Percentiles rank a stretch among this genome's conserved stretches.
Evolutionary conservation across 129 eudicot species (phyloP).

Genomic region (Artemisia annua): DNA sequence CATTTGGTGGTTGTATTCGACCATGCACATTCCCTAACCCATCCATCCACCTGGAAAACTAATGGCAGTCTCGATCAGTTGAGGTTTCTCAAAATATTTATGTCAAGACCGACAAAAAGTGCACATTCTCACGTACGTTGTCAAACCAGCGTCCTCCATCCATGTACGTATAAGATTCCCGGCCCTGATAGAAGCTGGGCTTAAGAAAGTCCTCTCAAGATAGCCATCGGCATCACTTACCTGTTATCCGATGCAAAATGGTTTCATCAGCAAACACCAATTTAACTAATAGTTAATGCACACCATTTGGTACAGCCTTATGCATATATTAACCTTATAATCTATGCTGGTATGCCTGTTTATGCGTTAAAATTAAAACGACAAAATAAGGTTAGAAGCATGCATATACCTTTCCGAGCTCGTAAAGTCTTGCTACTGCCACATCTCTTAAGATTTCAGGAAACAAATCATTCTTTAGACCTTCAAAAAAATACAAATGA

Average conservation of each 20-base stretch:
- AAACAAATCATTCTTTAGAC: constrained; percentile 41
- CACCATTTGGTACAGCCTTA: not conserved
- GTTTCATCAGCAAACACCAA: constrained; percentile 7
- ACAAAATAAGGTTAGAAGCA: not conserved
- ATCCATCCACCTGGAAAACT: constrained; percentile 85
- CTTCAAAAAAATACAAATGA: constrained; percentile 39
- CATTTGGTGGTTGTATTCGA: constrained; percentile 57
- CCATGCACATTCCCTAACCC: constrained; percentile 96
- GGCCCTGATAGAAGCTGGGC: constrained; percentile 87
- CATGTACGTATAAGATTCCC: constrained; percentile 71
- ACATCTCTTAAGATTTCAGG: constrained; percentile 72
- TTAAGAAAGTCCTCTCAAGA: constrained; percentile 92
- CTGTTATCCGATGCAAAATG: constrained; percentile 39
- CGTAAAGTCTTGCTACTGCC: constrained; percentile 73
- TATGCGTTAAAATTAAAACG: not conserved
- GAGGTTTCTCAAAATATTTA: constrained; percentile 9
- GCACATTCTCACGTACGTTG: constrained; percentile 57
- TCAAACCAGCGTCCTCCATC: constrained; percentile 98
- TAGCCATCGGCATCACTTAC: constrained; percentile 77
- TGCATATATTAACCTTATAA: not conserved
- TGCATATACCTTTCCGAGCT: constrained; percentile 77
- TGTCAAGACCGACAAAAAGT: constrained; percentile 17
- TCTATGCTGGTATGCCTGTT: not conserved
- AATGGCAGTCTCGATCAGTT: constrained; percentile 14
- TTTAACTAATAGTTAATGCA: not conserved